Base-by-base conservation (phyloP, 208 protist species). In the Leishmania turanica region DNA sequence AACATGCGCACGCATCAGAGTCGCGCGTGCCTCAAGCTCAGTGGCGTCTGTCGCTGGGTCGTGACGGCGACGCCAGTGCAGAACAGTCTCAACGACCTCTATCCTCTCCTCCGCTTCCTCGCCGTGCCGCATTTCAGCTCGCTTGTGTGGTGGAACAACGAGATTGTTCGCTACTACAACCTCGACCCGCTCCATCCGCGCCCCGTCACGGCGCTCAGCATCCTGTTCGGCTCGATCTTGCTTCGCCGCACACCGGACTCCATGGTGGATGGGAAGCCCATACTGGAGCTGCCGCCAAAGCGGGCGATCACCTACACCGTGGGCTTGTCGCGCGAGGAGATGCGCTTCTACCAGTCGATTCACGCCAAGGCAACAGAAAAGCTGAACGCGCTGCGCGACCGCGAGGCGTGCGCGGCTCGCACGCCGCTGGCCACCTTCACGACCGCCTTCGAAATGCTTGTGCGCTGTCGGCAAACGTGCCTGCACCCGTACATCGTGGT, bases 401-500 rank as follows among this genome's bases (percentile, higher is more conserved):
- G 83, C 34, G 68, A 81, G 51, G 77, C 69, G 27, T 45, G 72
- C 73, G 68, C 62, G 24, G 21, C 72, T 21, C 68, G 64, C 13
- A 85, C 64, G 45, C 83, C 78, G 5, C 84, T 89, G 27, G 53
- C 81, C 9, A 87, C 84, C 27, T 96, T 92, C 64, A 92, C 82
- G 49, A 92, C 90, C 1, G 91, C 92, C 54, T 94, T 98, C 71
- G 93, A 96, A 85, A 94, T 98, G 91, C 84, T 98, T 1, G 85
- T 97, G 54, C 90, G 94, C 58, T 95, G 95, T 45, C 93, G 94
- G 40, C 95, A 98, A 81, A 89, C 90, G 19, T 96, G 91, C 76
- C 77, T 95, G 69, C 95, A 98, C 64, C 92, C 94, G 40, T 94
- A 93, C 82, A 91, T 97, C 72, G 92, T 96, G 24, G 88, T 94